A percentile compares a stretch with the other conserved stretches of the same genome.
These are phyloP conservation scores for Paecilomyces niveus DNA, from an alignment of 2,329 filamentous ascomycete genomes.

Conservation along the genomic window DNA sequence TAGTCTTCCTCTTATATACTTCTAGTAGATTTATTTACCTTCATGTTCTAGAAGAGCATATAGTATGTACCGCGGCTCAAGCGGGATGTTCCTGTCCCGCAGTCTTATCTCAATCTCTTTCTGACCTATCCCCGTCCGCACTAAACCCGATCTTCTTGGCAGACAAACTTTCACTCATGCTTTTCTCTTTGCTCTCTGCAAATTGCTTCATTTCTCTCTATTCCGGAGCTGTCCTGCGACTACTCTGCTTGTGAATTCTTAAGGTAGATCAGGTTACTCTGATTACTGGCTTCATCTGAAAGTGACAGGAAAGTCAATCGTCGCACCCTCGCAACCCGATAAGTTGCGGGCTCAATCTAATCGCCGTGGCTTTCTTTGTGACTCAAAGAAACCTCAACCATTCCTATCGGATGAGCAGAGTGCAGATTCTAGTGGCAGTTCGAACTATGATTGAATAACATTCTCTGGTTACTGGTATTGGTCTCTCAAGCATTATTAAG, in stretches of 20 bases:
- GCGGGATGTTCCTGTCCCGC: background rate
- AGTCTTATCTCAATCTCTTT: background rate
- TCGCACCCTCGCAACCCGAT: background rate
- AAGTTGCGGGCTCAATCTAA: background rate
- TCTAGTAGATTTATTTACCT: too few relatives aligned
- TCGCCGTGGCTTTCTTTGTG: background rate
- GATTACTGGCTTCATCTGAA: background rate
- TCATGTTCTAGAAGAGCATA: too few relatives aligned
- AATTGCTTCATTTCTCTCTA: background rate
- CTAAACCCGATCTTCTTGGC: background rate
- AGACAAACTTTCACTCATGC: background rate
- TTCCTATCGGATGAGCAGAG: background rate
- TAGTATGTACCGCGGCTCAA: too few relatives aligned
- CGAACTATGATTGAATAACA: constrained; percentile 34
- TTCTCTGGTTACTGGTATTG: constrained; percentile 11
- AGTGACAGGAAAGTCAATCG: background rate
- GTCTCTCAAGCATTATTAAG: background rate
- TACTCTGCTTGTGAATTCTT: background rate
- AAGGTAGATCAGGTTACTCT: background rate
- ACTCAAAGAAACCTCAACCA: background rate
- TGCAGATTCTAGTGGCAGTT: background rate
- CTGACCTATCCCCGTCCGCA: background rate
- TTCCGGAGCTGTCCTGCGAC: background rate
- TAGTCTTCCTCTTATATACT: too few relatives aligned
- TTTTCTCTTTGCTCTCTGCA: background rate